Percentiles rank a stretch among this genome's conserved stretches.
phyloP scores from a whole-genome alignment of 164 flowering plant species.

The Litsea cubeba region DNA sequence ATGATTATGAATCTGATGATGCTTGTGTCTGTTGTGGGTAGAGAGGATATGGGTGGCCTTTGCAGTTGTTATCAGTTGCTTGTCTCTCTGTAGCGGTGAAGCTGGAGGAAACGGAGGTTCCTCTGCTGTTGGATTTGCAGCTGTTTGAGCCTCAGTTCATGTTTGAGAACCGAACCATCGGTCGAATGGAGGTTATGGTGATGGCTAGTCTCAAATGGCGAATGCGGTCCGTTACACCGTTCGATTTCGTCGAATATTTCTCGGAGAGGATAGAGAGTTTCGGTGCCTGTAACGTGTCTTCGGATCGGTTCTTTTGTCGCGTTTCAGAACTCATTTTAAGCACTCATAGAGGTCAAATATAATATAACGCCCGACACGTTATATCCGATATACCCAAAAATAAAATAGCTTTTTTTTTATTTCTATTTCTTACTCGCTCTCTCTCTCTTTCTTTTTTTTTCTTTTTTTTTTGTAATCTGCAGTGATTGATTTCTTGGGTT shows the following conservation, averaged over 20 bases:
- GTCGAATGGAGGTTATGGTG: conserved; percentile 62
- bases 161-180: conserved; percentile 51
- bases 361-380: too few species aligned
- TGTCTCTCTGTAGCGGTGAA: conserved; percentile 75
- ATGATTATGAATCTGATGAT: too few species aligned
- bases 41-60: conserved; percentile 41
- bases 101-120: conserved; percentile 58
- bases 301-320: conserved; percentile 14
- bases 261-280: conserved; percentile 13
- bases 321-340: conserved; percentile 50
- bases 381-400: too few species aligned
- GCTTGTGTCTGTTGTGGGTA: conserved; percentile 1
- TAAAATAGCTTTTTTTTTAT: too few species aligned
- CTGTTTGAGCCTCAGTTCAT: conserved; percentile 34
- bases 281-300: background rate
- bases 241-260: conserved; percentile 49
- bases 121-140: conserved; percentile 53
- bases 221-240: conserved; percentile 54
- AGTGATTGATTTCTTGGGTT: conserved; percentile 53
- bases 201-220: conserved; percentile 57
- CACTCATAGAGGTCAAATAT: conserved; percentile 36
- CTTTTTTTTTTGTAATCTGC: too few species aligned
- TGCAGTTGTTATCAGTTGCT: conserved; percentile 65
- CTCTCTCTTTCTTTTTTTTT: too few species aligned
- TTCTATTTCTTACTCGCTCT: too few species aligned